Percentiles rank a stretch among this genome's conserved stretches.
phyloP scores from a whole-genome alignment of 1,284 basidiomycete species.

The Ceratobasidium sp. region DNA sequence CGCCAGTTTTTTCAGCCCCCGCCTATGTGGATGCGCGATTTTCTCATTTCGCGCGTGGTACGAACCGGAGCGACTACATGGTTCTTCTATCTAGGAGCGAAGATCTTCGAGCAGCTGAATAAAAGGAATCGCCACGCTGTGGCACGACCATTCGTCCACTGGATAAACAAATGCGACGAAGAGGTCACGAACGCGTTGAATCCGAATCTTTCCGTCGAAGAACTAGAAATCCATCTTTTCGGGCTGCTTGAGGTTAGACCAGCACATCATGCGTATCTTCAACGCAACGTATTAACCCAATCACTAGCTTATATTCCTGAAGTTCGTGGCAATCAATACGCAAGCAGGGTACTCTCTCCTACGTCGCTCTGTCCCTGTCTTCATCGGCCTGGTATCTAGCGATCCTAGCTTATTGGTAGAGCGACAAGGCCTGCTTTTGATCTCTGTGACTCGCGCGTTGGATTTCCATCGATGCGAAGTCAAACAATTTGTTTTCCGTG shows the following conservation, averaged over 20 bases:
- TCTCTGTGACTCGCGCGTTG: conserved; percentile 15
- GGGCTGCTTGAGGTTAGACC: conserved; percentile 26
- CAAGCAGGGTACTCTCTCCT: conserved; percentile 18
- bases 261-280: not conserved
- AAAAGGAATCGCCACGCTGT: not conserved
- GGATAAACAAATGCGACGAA: conserved; percentile 13
- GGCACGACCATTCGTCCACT: not conserved
- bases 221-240: not conserved
- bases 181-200: not conserved
- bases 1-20: conserved; percentile 12
- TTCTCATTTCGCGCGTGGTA: not conserved
- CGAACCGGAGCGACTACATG: not conserved
- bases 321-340: conserved; percentile 1
- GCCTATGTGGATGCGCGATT: not conserved
- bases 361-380: not conserved
- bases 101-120: conserved; percentile 13
- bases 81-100: conserved; percentile 16
- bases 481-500: conserved; percentile 19
- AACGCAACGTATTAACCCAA: not conserved
- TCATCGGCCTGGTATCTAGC: conserved; percentile 10
- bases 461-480: conserved; percentile 8
- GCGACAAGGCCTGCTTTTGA: not conserved
- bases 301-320: conserved; percentile 31
- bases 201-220: conserved; percentile 1
- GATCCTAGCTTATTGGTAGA: conserved; percentile 6